Evolutionary conservation across 805 yeast genomes (phyloP).

Genomic region (Naumovozyma baii): DNA sequence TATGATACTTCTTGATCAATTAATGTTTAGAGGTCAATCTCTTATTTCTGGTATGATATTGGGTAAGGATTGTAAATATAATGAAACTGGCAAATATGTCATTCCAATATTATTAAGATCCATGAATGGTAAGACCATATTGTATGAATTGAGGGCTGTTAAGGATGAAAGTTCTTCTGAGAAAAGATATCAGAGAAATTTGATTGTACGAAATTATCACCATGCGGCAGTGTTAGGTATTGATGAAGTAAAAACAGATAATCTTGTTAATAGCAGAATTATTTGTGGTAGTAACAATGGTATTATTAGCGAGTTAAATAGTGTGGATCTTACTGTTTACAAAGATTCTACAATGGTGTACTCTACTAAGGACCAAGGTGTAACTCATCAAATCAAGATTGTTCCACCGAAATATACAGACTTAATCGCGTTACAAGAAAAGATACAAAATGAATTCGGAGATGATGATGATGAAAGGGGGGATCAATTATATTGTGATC

Average conservation of each 20-base stretch:
- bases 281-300: slow-evolving; percentile 17
- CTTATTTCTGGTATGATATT: slow-evolving; percentile 12
- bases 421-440: slow-evolving; percentile 1
- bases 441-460: not conserved
- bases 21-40: slow-evolving; percentile 17
- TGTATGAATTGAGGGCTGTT: slow-evolving; percentile 14
- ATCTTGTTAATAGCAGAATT: slow-evolving; percentile 9
- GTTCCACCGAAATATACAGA: slow-evolving; percentile 13
- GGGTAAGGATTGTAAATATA: slow-evolving; percentile 7
- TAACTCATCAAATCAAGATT: slow-evolving; percentile 4
- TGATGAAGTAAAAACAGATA: slow-evolving; percentile 9
- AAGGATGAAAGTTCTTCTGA: slow-evolving; percentile 1
- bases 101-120: slow-evolving; percentile 15
- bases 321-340: slow-evolving; percentile 14
- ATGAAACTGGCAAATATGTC: slow-evolving; percentile 2
- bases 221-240: slow-evolving; percentile 13
- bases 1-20: slow-evolving; percentile 11
- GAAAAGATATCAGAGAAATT: slow-evolving; percentile 12
- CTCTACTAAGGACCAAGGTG: not conserved
- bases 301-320: slow-evolving; percentile 11
- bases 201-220: slow-evolving; percentile 14
- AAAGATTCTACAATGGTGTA: slow-evolving; percentile 6
- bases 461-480: slow-evolving; percentile 2
- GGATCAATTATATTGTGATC: slow-evolving; percentile 3
- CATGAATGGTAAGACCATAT: slow-evolving; percentile 17